Percentiles rank a stretch among this genome's conserved stretches.
Evolutionary conservation across 345 rosid species (phyloP).

Genomic region (Sisymbrium irio): DNA sequence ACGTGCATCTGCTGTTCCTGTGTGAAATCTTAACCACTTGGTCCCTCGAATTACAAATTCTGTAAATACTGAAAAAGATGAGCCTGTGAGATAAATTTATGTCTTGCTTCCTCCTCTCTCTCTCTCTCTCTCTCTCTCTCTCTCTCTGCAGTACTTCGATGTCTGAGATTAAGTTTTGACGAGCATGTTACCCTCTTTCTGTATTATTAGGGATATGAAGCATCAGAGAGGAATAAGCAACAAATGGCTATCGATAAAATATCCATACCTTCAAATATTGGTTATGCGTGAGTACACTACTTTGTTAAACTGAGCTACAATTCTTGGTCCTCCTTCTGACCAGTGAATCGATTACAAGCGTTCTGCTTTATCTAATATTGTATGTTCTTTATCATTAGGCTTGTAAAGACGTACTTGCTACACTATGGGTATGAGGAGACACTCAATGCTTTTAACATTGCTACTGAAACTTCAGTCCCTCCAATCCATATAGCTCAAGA

Average conservation of each 20-base stretch:
- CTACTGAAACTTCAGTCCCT: slow-evolving; percentile 67
- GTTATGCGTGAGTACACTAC: slow-evolving; percentile 58
- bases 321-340: no score
- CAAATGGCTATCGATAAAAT: slow-evolving; percentile 57
- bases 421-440: slow-evolving; percentile 96
- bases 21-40: slow-evolving; percentile 12
- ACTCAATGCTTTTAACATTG: slow-evolving; percentile 81
- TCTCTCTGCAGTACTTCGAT: not conserved
- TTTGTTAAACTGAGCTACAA: not conserved
- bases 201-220: slow-evolving; percentile 65
- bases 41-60: not conserved
- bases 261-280: slow-evolving; percentile 58
- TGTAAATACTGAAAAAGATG: not conserved
- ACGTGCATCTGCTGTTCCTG: not conserved
- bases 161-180: not conserved
- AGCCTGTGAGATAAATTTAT: no score
- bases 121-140: not conserved
- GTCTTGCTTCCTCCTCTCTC: not conserved
- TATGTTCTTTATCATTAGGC: slow-evolving; percentile 53
- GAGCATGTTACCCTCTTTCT: not conserved
- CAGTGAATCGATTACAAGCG: not conserved
- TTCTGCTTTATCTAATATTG: not conserved
- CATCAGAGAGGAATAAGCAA: slow-evolving; percentile 71
- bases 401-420: slow-evolving; percentile 80
- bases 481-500: slow-evolving; percentile 59